Evolutionary conservation across 257 asterid genomes (phyloP).

Genomic region (Ocimum tenuiflorum): DNA sequence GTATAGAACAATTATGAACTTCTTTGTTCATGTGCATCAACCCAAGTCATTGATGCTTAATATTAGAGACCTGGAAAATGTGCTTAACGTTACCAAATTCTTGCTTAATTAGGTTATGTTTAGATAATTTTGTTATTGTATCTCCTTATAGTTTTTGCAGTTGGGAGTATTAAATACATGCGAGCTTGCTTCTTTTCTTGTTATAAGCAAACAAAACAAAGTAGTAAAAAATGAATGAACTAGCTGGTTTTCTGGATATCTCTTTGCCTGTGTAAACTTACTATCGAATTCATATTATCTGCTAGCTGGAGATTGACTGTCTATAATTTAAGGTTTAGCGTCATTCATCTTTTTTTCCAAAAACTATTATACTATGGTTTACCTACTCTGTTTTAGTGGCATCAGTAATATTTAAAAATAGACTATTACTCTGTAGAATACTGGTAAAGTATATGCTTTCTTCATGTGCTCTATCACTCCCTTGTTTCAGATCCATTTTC

Average conservation of each 20-base stretch:
- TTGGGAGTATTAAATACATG: neutral
- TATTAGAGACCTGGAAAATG: neutral
- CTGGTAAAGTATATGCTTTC: neutral
- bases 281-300: neutral
- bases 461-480: slow-evolving; percentile 17
- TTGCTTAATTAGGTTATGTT: neutral
- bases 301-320: neutral
- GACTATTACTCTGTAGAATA: neutral
- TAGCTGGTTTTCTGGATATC: neutral
- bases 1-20: neutral
- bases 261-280: neutral
- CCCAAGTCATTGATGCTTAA: neutral
- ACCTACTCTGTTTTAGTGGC: neutral
- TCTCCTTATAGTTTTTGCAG: neutral
- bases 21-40: neutral
- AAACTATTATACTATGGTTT: neutral
- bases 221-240: neutral
- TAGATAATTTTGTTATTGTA: neutral
- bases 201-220: neutral
- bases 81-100: neutral
- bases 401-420: too few relatives aligned
- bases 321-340: neutral
- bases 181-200: neutral
- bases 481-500: slow-evolving; percentile 65
- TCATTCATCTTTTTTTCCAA: neutral